Evolutionary conservation across 176 grass and related monocot species (phyloP), one percentile per base, ranked within the genome.

Genomic region (Phragmites australis): DNA sequence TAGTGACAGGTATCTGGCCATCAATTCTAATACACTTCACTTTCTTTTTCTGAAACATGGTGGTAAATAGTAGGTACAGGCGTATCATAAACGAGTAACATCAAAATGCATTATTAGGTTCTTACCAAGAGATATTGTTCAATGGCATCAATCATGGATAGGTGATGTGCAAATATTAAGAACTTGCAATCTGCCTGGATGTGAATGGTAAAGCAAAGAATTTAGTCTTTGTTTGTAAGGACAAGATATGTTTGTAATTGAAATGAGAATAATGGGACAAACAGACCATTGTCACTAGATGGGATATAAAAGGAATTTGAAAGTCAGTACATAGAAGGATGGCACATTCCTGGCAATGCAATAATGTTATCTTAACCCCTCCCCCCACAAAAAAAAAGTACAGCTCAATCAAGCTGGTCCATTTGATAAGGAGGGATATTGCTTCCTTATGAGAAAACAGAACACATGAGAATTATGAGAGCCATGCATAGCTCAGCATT

Each of bases 121-220:
- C 74, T 85, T 91, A 98, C 95, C 78, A 91, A 64, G 18, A 94
- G 92, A 87, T 91, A 86, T 60, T 93, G 48, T 70, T 98, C 90
- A 69, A 91, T 98, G 22, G 95, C 83, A 12, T 93, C 86, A 76
- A 98, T 79, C 90, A 98, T 84, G 39, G 77, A 53, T 81, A 93
- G 92, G 82, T 97, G 95, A 87, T 98, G 92, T 43, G 95, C 95
- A 91, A 98, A 94, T 91, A 98, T 85, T 83, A 98, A 91, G 71
- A 98, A 94, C 67, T 98, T 98, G 92, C 92, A 97, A 51, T 83
- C 88, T 31, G 92, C 88, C 95, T 98, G 82, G 30, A 81, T 84
- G 42, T 93, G 74, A 23, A 81, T 86, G 44, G 60, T 66, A 81
- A 74, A 76, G 73, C 12, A 74, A 84, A 12, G 10, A 81, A 34